phyloP scores from a whole-genome alignment of 345 rosid species.

The Isatis tinctoria region DNA sequence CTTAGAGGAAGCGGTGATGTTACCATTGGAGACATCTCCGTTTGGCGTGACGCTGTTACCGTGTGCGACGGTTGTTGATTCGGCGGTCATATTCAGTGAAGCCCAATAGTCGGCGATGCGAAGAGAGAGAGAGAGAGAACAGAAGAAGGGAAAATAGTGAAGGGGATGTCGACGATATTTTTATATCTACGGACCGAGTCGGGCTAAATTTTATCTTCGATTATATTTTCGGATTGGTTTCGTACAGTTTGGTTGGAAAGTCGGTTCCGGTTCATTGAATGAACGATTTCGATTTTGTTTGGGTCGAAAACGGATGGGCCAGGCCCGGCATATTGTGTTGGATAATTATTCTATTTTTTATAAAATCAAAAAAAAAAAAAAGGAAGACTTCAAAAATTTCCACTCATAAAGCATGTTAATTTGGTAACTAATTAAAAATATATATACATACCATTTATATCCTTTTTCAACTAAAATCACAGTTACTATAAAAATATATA shows the following conservation, averaged over 20 bases:
- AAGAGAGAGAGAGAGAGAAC: background rate
- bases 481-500: no score
- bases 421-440: no score
- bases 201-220: background rate
- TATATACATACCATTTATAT: no score
- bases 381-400: no score
- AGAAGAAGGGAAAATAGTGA: no score
- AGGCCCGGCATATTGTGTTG: background rate
- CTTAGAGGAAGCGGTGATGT: conserved; percentile 35
- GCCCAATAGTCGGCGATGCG: background rate
- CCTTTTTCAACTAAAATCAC: no score
- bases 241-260: background rate
- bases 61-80: conserved; percentile 27
- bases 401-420: no score
- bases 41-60: conserved; percentile 42
- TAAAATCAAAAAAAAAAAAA: no score
- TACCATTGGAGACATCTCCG: conserved; percentile 48
- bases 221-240: background rate
- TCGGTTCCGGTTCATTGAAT: background rate
- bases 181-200: background rate
- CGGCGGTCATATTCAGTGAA: conserved; percentile 22
- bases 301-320: background rate
- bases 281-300: background rate
- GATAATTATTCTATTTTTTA: no score
- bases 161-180: background rate